Evolutionary conservation across 306 rosid genomes (phyloP), one percentile per base, ranked within the genome.

Genomic region (Quercus berberidifolia): DNA sequence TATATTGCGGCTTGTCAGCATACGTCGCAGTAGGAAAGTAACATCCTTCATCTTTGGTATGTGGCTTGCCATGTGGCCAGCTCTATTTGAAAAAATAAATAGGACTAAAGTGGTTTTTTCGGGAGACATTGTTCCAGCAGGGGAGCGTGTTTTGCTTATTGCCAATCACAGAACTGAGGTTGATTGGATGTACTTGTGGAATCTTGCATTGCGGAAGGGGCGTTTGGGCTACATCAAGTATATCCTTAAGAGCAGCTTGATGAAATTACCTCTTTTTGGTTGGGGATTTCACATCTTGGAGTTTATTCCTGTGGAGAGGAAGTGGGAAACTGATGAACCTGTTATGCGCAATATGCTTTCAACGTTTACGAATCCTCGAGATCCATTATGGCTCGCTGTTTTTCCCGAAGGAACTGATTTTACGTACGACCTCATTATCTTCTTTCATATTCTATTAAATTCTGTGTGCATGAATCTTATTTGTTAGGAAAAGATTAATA

Each of bases 151-250:
- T 82, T 71, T 96, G 77, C 88, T 96, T 3, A 85, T 96, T 81
- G 87, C 99, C 19, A 96, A 96, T 76, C 99, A 96, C 84, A 88
- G 92, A 85, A 96, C 97, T 25, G 99, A 96, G 85, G 99, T 96
- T 64, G 99, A 96, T 82, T 96, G 99, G 99, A 96, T 96, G 99
- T 96, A 91, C 88, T 89, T 96, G 88, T 96, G 99, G 99, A 83
- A 91, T 81, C 92, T 96, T 69, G 99, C 98, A 23, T 80, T 91
- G 85, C 78, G 98, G 65, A 96, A 91, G 58, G 94, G 97, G 70
- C 85, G 92, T 23, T 64, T 93, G 5, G 99, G 99, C 52, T 70
- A 58, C 87, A 90, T 96, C 84, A 96, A 93, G 57, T 96, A 96
- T 76, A 85, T 96, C 55, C 93, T 96, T n/a, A 96, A 96, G 83